phyloP scores from a whole-genome alignment of 371 early-diverging fungal species.

The Syncephalastrum racemosum region DNA sequence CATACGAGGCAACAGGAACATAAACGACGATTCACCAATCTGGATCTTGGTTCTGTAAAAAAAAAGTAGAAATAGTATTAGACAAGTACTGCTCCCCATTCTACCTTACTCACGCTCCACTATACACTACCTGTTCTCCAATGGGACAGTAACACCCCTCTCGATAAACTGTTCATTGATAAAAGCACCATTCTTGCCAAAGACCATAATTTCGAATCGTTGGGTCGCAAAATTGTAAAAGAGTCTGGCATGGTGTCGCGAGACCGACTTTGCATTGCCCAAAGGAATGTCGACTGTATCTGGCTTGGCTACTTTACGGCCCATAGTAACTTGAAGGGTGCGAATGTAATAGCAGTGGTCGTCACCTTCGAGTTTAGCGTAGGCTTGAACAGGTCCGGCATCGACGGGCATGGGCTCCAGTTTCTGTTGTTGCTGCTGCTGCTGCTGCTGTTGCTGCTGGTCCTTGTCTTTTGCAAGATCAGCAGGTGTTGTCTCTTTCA shows the following conservation, averaged over 20 bases:
- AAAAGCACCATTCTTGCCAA: constrained; percentile 87
- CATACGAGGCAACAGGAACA: constrained; percentile 68
- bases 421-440: too few relatives aligned
- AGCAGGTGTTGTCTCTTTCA: too few relatives aligned
- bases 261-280: constrained; percentile 80
- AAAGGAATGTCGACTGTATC: constrained; percentile 76
- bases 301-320: constrained; percentile 60
- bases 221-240: constrained; percentile 79
- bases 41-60: constrained; percentile 66
- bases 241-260: constrained; percentile 83
- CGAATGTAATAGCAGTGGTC: constrained; percentile 82
- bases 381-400: constrained; percentile 75
- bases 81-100: constrained; percentile 4
- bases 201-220: constrained; percentile 79
- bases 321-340: constrained; percentile 74
- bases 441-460: too few relatives aligned
- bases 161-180: constrained; percentile 77
- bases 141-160: constrained; percentile 65
- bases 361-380: constrained; percentile 87
- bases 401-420: constrained; percentile 12
- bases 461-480: too few relatives aligned
- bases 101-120: constrained; percentile 25
- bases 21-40: constrained; percentile 78
- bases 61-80: constrained; percentile 3
- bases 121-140: constrained; percentile 61